Conservation (phyloP, 495 filamentous ascomycete genomes). For the Aspergillus biplanus region DNA sequence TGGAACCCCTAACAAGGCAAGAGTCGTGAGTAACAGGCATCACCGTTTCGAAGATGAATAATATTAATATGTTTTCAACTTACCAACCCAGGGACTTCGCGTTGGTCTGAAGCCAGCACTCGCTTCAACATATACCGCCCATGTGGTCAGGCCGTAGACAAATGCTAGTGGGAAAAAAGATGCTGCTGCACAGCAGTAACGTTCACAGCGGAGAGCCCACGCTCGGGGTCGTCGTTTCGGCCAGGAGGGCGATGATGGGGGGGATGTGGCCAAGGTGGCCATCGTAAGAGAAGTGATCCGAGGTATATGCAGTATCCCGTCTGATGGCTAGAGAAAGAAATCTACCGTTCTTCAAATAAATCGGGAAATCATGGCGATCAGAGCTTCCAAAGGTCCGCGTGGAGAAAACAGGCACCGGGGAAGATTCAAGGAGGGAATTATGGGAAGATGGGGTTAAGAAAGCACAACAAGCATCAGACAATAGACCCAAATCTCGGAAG, state of each 20-base stretch:
- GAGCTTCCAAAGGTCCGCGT: neutral
- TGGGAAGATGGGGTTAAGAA: too few species aligned
- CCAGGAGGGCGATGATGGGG: conserved; percentile 52
- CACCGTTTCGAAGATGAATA: too few species aligned
- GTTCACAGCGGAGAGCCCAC: conserved; percentile 79
- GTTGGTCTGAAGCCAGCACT: conserved; percentile 66
- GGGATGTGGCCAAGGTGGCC: conserved; percentile 47
- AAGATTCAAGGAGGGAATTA: too few species aligned
- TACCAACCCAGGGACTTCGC: conserved; percentile 72
- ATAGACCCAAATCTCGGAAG: too few species aligned
- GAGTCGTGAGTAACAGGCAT: too few species aligned
- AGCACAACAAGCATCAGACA: too few species aligned
- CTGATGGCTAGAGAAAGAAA: conserved; percentile 5
- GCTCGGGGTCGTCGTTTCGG: conserved; percentile 53
- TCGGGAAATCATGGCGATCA: neutral
- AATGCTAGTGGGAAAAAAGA: conserved; percentile 90
- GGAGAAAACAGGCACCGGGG: neutral
- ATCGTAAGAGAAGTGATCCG: conserved; percentile 27
- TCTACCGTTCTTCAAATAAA: neutral
- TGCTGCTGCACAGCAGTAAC: conserved; percentile 75
- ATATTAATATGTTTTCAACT: conserved; percentile 20
- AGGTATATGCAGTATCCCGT: neutral
- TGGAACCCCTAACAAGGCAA: conserved; percentile 35
- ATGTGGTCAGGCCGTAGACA: conserved; percentile 85
- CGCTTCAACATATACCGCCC: conserved; percentile 87